A percentile compares a stretch with the other conserved stretches of the same genome.
Evolutionary conservation across 139 green algal genomes (phyloP).

Genomic region (Spirogloea muscicola): DNA sequence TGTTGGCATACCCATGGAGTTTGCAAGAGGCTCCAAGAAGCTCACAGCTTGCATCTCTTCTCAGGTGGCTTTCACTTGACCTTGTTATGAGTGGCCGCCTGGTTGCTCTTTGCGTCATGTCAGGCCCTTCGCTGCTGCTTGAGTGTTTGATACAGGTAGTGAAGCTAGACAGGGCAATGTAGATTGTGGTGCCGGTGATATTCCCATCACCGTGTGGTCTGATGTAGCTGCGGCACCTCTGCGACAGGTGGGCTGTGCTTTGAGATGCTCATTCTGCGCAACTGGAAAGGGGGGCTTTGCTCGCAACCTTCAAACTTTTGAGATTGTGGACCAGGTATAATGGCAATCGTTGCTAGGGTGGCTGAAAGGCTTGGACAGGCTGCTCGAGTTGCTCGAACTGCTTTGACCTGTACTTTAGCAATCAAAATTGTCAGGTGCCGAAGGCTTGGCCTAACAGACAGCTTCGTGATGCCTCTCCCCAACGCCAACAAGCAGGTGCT

Average conservation of each 20-base stretch:
- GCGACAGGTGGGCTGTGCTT: conserved; percentile 85
- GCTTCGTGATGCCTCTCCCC: too few species aligned
- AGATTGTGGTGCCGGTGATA: not conserved
- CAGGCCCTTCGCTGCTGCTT: not conserved
- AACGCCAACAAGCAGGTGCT: conserved; percentile 56
- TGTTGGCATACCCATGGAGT: conserved; percentile 73
- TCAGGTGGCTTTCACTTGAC: conserved; percentile 61
- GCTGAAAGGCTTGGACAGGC: too few species aligned
- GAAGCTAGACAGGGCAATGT: not conserved
- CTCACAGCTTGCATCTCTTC: conserved; percentile 94
- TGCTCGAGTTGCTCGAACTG: too few species aligned
- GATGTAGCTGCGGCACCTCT: not conserved
- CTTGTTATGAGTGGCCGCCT: not conserved
- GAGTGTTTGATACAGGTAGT: not conserved
- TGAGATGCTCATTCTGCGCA: conserved; percentile 96
- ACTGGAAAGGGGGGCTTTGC: conserved; percentile 96
- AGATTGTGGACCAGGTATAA: conserved; percentile 81
- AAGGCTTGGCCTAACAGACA: too few species aligned
- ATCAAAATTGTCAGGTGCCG: too few species aligned
- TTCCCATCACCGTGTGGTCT: not conserved
- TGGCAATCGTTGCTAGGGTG: too few species aligned
- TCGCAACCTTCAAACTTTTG: conserved; percentile 81
- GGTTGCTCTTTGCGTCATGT: not conserved
- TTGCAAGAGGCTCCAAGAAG: conserved; percentile 29
- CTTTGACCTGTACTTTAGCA: too few species aligned